Percentiles rank a stretch among this genome's conserved stretches.
Evolutionary conservation across 1,139 yeast genomes (phyloP).

Genomic region (Geotrichum carabidarum): DNA sequence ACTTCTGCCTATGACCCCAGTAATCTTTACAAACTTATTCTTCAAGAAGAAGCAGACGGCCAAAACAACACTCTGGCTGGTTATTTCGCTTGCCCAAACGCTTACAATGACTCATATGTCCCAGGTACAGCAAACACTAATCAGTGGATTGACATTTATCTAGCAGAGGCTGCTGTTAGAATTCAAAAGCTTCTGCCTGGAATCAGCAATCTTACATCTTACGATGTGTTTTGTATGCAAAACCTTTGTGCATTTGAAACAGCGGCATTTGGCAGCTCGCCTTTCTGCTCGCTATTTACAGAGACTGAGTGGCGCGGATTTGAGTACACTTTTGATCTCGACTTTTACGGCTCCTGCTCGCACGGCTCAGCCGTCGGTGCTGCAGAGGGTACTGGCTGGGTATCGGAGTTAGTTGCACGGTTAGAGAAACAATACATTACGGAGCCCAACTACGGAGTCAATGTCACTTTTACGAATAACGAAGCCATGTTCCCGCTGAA

Average conservation of each 20-base stretch:
- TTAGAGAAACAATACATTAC: conserved; percentile 31
- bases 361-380: conserved; percentile 40
- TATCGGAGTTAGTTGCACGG: conserved; percentile 40
- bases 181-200: conserved; percentile 44
- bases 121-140: conserved; percentile 26
- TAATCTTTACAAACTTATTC: conserved; percentile 34
- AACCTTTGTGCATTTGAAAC: conserved; percentile 48
- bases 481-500: conserved; percentile 38
- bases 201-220: conserved; percentile 36
- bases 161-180: conserved; percentile 42
- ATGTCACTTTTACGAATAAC: conserved; percentile 34
- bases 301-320: conserved; percentile 48
- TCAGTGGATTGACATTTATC: conserved; percentile 39
- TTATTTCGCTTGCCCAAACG: conserved; percentile 40
- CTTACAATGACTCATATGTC: conserved; percentile 27
- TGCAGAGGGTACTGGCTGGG: conserved; percentile 44
- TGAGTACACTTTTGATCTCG: conserved; percentile 44
- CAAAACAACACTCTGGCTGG: conserved; percentile 43
- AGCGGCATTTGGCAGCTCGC: conserved; percentile 46
- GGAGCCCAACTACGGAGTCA: conserved; percentile 36
- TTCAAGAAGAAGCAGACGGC: conserved; percentile 37
- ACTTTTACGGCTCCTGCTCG: conserved; percentile 39
- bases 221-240: conserved; percentile 42
- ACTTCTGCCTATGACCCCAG: conserved; percentile 11
- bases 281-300: conserved; percentile 47